Evolutionary conservation across 2,329 filamentous ascomycete species (phyloP).

Genomic region (Exophiala dermatitidis): DNA sequence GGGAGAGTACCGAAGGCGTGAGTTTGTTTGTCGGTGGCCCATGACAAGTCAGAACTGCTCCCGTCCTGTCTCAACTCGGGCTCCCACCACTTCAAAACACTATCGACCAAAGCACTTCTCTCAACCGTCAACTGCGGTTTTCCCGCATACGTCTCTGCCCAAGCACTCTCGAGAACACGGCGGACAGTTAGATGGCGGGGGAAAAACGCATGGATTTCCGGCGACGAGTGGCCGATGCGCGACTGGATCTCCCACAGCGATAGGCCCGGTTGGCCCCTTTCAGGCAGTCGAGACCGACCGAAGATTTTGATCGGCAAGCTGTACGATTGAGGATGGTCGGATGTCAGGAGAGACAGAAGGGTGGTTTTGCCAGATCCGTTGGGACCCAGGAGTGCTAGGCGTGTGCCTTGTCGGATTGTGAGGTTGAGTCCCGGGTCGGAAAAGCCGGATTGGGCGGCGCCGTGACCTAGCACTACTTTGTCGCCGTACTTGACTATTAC

Average conservation of each 20-base stretch:
- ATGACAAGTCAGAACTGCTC: conserved; percentile 16
- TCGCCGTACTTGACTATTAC: conserved; percentile 73
- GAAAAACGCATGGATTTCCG: conserved; percentile 90
- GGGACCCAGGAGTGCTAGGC: conserved; percentile 87
- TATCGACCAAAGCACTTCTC: conserved; percentile 56
- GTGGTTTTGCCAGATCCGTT: conserved; percentile 97
- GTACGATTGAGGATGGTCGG: conserved; percentile 92
- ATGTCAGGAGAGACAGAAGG: conserved; percentile 82
- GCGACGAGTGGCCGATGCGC: conserved; percentile 85
- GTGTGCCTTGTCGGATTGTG: conserved; percentile 73
- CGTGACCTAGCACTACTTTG: conserved; percentile 67
- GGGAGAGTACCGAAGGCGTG: conserved; percentile 63
- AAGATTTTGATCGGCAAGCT: conserved; percentile 82
- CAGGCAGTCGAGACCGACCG: conserved; percentile 69
- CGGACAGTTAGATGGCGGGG: conserved; percentile 68
- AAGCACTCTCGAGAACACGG: conserved; percentile 73
- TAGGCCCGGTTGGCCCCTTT: conserved; percentile 63
- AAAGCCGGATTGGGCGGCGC: conserved; percentile 47
- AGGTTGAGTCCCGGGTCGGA: conserved; percentile 63
- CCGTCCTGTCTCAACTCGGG: conserved; percentile 60
- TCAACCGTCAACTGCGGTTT: conserved; percentile 57
- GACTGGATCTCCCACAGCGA: conserved; percentile 90
- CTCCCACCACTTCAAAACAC: conserved; percentile 68
- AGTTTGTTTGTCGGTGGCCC: conserved; percentile 18
- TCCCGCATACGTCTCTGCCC: conserved; percentile 77